A percentile compares a stretch with the other conserved stretches of the same genome.
Conservation (phyloP, 192 early-diverging fungal species). For the Linnemannia hyalina region DNA sequence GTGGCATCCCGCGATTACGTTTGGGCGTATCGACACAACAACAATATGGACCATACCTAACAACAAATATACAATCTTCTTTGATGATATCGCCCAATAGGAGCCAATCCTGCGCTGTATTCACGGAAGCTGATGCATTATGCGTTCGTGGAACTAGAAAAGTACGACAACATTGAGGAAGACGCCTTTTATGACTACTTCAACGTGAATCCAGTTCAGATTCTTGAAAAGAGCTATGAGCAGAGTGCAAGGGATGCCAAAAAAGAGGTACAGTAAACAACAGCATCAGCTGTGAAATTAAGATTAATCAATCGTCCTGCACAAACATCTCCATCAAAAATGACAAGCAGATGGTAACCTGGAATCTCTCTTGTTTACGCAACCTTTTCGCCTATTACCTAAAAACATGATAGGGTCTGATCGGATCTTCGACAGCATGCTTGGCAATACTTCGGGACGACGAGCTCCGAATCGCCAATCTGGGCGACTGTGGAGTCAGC, state of each 20-base stretch:
- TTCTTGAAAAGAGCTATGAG: conserved; percentile 85
- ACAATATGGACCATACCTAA: neutral
- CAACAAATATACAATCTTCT: conserved; percentile 18
- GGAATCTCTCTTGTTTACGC: neutral
- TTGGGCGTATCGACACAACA: neutral
- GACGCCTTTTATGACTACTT: conserved; percentile 85
- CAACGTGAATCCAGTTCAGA: conserved; percentile 83
- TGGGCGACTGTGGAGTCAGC: conserved; percentile 95
- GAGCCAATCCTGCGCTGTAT: conserved; percentile 92
- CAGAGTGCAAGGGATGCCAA: conserved; percentile 79
- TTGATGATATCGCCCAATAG: conserved; percentile 46
- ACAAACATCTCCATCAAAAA: neutral
- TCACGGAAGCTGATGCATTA: conserved; percentile 97
- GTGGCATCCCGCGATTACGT: neutral
- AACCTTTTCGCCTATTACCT: neutral
- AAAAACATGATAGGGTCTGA: conserved; percentile 66
- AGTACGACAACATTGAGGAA: conserved; percentile 86
- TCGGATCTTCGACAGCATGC: conserved; percentile 94
- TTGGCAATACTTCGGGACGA: conserved; percentile 90
- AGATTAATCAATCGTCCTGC: neutral
- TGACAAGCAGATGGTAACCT: neutral
- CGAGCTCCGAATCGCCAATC: conserved; percentile 92
- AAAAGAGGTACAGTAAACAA: conserved; percentile 62
- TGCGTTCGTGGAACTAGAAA: conserved; percentile 83
- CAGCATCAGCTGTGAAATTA: neutral